Conservation (phyloP, 768 basidiomycete genomes). For the Termitomyces sp. region DNA sequence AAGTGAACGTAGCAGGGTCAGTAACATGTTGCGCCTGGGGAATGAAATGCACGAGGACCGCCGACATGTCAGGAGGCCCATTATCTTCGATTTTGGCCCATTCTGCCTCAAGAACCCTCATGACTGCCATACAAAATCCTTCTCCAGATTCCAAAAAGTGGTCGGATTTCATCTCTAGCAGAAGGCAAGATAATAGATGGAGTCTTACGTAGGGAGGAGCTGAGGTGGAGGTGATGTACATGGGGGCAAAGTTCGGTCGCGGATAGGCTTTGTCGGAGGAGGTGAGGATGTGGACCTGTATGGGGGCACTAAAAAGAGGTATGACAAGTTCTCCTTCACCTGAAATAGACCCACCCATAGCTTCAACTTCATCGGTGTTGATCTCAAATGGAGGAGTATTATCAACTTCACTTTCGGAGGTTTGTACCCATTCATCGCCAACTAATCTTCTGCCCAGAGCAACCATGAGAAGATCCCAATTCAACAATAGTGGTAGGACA, state of each 20-base stretch:
- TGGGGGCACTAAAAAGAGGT: conserved; percentile 60
- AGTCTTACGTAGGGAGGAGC: conserved; percentile 81
- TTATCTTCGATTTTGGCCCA: conserved; percentile 65
- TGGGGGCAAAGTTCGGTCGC: conserved; percentile 51
- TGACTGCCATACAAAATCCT: conserved; percentile 67
- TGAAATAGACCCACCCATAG: conserved; percentile 51
- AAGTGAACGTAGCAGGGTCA: conserved; percentile 1
- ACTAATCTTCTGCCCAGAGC: conserved; percentile 52
- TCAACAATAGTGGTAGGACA: conserved; percentile 33
- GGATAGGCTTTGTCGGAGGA: conserved; percentile 41
- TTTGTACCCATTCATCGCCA: conserved; percentile 33
- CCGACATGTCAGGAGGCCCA: conserved; percentile 74
- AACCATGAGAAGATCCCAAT: conserved; percentile 55
- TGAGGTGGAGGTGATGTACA: conserved; percentile 70
- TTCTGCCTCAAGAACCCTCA: conserved; percentile 67
- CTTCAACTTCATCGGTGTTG: conserved; percentile 44
- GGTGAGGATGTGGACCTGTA: conserved; percentile 66
- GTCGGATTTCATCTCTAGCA: conserved; percentile 50
- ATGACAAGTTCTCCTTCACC: conserved; percentile 50
- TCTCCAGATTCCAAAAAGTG: conserved; percentile 63
- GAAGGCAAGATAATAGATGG: conserved; percentile 67
- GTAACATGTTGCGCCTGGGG: conserved; percentile 22
- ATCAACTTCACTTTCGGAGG: conserved; percentile 2
- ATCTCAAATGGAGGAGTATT: conserved; percentile 26
- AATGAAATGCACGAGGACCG: conserved; percentile 61